Conservation (phyloP, 2,329 filamentous ascomycete genomes). For the Colletotrichum horii region DNA sequence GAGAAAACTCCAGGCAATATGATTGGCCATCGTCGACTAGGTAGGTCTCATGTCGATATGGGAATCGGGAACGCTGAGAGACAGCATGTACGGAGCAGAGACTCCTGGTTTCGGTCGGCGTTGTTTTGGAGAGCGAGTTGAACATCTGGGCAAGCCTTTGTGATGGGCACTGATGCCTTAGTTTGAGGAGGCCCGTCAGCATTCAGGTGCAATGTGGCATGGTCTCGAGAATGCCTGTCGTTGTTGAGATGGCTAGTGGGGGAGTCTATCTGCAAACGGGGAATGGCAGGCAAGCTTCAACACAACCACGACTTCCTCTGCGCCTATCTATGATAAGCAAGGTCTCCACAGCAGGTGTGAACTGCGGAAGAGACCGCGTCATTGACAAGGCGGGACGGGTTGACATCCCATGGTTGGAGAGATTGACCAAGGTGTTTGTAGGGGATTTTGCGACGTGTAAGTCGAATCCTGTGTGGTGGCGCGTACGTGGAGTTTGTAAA, state of each 20-base stretch:
- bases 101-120: background rate
- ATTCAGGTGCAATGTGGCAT: background rate
- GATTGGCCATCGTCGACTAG: background rate
- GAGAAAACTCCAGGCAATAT: background rate
- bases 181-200: background rate
- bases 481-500: background rate
- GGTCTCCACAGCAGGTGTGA: background rate
- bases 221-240: background rate
- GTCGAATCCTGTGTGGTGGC: background rate
- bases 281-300: background rate
- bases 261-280: background rate
- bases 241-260: background rate
- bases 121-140: background rate
- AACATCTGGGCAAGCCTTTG: background rate
- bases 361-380: background rate
- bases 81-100: background rate
- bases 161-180: background rate
- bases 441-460: background rate
- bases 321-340: background rate
- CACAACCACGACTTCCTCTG: background rate
- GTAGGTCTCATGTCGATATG: background rate
- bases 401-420: background rate
- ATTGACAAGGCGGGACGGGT: slow-evolving; percentile 24
- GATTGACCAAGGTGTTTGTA: background rate
- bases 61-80: background rate